phyloP scores from a whole-genome alignment of 2,329 filamentous ascomycete species.

The Fusarium sp. region DNA sequence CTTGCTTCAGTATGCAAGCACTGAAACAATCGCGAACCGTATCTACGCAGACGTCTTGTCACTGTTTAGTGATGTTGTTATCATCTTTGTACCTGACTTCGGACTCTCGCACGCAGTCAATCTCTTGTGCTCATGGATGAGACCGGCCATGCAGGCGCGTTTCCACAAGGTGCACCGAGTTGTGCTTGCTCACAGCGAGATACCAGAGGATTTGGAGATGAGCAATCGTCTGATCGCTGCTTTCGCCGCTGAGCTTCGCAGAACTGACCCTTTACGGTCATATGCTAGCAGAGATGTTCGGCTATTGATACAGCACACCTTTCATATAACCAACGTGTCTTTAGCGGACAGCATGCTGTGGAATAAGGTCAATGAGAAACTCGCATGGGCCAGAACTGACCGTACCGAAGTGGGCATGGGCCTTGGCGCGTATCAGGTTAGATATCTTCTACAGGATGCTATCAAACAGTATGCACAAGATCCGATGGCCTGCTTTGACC shows the following conservation, averaged over 20 bases:
- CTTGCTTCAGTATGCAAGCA: too few species aligned
- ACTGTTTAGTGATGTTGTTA: conserved; percentile 2
- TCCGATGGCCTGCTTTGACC: neutral
- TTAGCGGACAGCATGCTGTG: neutral
- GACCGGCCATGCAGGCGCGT: neutral
- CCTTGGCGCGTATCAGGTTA: neutral
- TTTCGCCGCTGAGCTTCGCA: neutral
- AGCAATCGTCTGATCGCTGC: neutral
- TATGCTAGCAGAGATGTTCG: neutral
- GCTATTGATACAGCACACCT: neutral
- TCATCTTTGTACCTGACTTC: conserved; percentile 11
- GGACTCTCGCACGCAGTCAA: neutral
- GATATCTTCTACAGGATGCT: neutral
- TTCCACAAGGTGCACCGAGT: neutral
- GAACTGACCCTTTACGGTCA: neutral
- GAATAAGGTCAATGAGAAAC: neutral
- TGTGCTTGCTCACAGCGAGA: neutral
- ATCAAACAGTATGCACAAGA: neutral
- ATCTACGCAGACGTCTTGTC: conserved; percentile 7
- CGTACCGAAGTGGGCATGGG: neutral
- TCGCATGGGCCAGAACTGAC: neutral
- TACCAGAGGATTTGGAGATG: neutral
- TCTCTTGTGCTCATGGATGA: conserved; percentile 2
- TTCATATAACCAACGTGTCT: neutral
- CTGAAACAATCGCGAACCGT: neutral